A percentile compares a stretch with the other conserved stretches of the same genome.
phyloP scores from a whole-genome alignment of 2,329 filamentous ascomycete species.

The Teratosphaeria pseudoeucalypti region DNA sequence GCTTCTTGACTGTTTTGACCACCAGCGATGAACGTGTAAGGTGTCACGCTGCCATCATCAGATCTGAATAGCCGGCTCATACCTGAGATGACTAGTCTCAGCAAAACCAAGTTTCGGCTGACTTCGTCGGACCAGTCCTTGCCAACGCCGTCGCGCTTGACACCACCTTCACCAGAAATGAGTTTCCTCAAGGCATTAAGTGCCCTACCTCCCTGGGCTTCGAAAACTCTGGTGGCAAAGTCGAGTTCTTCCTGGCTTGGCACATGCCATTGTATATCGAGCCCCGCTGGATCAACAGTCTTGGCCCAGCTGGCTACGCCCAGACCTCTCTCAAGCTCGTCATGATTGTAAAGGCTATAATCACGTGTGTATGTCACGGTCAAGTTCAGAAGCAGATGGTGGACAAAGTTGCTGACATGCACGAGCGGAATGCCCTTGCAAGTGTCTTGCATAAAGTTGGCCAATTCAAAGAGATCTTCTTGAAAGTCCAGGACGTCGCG shows the following conservation, averaged over 20 bases:
- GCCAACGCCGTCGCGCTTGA: conserved; percentile 87
- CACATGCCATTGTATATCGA: conserved; percentile 86
- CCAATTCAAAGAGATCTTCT: conserved; percentile 79
- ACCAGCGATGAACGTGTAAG: conserved; percentile 18
- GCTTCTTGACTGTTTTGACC: conserved; percentile 25
- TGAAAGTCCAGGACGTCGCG: conserved; percentile 82
- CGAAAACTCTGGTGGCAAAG: conserved; percentile 83
- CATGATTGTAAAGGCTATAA: conserved; percentile 76
- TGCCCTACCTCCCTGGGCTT: conserved; percentile 69
- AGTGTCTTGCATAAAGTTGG: conserved; percentile 90
- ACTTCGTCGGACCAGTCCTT: conserved; percentile 99
- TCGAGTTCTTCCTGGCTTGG: conserved; percentile 69
- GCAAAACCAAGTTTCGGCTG: conserved; percentile 74
- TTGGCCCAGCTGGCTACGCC: conserved; percentile 76
- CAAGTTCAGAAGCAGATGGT: conserved; percentile 87
- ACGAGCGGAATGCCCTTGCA: conserved; percentile 90
- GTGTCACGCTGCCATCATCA: conserved; percentile 30
- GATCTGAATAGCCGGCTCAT: conserved; percentile 84
- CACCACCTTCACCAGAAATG: conserved; percentile 63
- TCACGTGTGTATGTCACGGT: conserved; percentile 92
- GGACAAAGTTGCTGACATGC: conserved; percentile 94
- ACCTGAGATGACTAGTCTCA: conserved; percentile 82
- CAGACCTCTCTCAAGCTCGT: conserved; percentile 59
- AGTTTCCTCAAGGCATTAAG: conserved; percentile 64
- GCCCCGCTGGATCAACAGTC: conserved; percentile 58